phyloP scores from a whole-genome alignment of 2,329 filamentous ascomycete species.

The Karstenula rhodostoma region DNA sequence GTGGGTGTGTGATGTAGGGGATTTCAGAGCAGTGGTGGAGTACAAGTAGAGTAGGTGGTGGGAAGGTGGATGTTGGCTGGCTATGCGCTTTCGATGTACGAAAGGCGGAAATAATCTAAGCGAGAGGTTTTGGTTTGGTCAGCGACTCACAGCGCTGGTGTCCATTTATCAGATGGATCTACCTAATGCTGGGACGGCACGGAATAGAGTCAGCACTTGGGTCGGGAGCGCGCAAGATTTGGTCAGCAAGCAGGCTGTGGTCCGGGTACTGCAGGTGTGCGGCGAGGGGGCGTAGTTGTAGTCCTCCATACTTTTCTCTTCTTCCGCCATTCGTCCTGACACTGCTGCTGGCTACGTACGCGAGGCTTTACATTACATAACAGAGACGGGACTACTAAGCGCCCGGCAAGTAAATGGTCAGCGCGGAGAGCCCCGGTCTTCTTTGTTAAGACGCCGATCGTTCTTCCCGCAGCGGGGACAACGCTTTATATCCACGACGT shows the following conservation, averaged over 20 bases:
- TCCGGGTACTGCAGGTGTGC: background rate
- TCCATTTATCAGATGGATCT: slow-evolving; percentile 10
- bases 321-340: slow-evolving; percentile 1
- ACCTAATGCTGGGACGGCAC: background rate
- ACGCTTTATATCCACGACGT: background rate
- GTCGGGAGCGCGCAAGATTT: background rate
- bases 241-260: background rate
- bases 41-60: no score
- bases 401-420: background rate
- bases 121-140: background rate
- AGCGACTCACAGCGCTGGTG: background rate
- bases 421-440: background rate
- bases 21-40: no score
- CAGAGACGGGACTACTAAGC: background rate
- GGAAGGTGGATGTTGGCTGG: no score
- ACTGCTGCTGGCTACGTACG: background rate
- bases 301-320: background rate
- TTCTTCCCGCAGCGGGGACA: background rate
- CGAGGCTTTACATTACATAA: background rate
- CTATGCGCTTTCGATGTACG: slow-evolving; percentile 7
- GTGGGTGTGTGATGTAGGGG: background rate
- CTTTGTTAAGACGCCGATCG: slow-evolving; percentile 7
- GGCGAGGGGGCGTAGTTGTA: no score
- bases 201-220: background rate
- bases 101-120: background rate